These are phyloP conservation scores for Phytophthora constricta DNA, from an alignment of 352 stramenopile species.

Conservation along the genomic window DNA sequence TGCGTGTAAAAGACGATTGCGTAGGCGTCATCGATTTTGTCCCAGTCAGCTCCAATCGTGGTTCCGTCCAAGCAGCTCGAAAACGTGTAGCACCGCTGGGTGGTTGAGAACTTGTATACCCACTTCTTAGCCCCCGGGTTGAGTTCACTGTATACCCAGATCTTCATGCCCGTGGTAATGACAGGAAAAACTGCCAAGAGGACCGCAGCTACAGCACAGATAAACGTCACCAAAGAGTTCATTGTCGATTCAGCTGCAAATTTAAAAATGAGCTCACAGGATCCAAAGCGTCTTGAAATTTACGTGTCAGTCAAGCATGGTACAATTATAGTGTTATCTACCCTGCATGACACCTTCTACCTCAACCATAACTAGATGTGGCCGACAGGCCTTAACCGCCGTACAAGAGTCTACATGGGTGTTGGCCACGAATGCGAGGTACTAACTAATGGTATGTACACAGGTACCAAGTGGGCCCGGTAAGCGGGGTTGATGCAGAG, in stretches of 20 bases:
- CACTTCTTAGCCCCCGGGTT: conserved; percentile 7
- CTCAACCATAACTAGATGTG: neutral
- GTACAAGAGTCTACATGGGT: too few species aligned
- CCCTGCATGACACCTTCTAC: too few species aligned
- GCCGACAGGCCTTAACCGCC: too few species aligned
- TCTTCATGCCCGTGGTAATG: conserved; percentile 11
- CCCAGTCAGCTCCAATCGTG: conserved; percentile 21
- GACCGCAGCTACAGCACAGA: neutral
- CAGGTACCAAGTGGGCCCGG: too few species aligned
- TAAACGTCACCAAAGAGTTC: neutral
- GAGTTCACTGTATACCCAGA: conserved; percentile 16
- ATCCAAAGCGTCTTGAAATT: too few species aligned
- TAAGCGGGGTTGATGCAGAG: too few species aligned
- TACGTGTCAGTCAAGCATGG: neutral
- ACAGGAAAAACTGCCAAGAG: neutral
- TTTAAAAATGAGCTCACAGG: neutral
- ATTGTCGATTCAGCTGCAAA: neutral
- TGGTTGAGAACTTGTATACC: conserved; percentile 23
- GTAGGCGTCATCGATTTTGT: neutral
- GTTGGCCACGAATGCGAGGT: too few species aligned
- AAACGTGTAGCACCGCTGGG: conserved; percentile 36
- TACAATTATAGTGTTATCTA: too few species aligned
- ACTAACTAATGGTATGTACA: too few species aligned
- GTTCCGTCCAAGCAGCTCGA: conserved; percentile 5
- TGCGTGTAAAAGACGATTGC: conserved; percentile 29